Evolutionary conservation across 306 rosid genomes (phyloP).

Genomic region (Betula pendula): DNA sequence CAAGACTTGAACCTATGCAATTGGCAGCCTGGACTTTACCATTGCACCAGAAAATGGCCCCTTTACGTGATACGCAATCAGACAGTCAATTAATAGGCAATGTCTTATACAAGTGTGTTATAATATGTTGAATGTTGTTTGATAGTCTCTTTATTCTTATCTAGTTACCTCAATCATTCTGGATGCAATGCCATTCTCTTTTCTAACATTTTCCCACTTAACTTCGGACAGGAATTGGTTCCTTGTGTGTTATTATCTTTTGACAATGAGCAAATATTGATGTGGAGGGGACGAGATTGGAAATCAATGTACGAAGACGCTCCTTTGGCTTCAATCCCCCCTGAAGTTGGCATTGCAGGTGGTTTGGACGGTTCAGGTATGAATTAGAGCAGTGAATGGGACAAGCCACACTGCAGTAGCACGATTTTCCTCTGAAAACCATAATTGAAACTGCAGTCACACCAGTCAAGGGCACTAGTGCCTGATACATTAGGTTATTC

Average conservation of each 20-base stretch:
- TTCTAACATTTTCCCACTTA: constrained; percentile 29
- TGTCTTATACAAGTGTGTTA: not conserved
- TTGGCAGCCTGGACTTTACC: not conserved
- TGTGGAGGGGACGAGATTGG: constrained; percentile 89
- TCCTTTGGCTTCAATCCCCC: constrained; percentile 34
- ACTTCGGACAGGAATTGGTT: constrained; percentile 76
- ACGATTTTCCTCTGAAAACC: not conserved
- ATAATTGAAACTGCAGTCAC: not conserved
- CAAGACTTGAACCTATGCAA: not conserved
- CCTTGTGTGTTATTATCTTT: constrained; percentile 92
- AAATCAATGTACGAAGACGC: constrained; percentile 49
- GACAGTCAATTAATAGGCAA: not conserved
- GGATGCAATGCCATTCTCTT: constrained; percentile 17
- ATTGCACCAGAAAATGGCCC: not conserved
- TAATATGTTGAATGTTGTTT: not conserved
- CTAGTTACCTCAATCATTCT: constrained; percentile 25
- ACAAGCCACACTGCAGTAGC: constrained; percentile 15
- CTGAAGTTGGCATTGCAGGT: constrained; percentile 33
- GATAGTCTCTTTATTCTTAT: constrained; percentile 3
- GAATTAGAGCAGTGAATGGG: constrained; percentile 17
- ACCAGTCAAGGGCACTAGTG: not conserved
- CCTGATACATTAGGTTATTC: not conserved
- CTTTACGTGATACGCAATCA: not conserved
- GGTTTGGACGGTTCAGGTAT: constrained; percentile 48
- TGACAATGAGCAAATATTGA: constrained; percentile 78